Evolutionary conservation across 2,329 filamentous ascomycete genomes (phyloP).

Genomic region (Dothideomycetidae sp.): DNA sequence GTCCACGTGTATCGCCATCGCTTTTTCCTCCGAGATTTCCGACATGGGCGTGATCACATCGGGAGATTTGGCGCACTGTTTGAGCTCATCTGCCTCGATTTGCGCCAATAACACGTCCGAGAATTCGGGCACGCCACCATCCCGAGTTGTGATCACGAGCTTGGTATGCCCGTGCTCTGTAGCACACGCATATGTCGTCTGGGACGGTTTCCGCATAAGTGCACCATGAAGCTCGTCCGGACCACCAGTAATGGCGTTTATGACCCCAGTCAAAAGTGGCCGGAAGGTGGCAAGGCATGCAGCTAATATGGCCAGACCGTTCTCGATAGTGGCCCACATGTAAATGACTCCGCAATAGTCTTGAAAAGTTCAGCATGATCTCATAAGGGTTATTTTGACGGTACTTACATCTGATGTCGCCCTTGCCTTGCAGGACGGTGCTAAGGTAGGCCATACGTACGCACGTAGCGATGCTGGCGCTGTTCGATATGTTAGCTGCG

Average conservation of each 20-base stretch:
- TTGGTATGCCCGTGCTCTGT: neutral
- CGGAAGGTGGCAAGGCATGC: slow-evolving; percentile 5
- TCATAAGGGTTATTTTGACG: neutral
- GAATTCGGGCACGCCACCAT: neutral
- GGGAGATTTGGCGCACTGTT: neutral
- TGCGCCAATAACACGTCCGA: neutral
- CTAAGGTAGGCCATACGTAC: slow-evolving; percentile 5
- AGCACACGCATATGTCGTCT: slow-evolving; percentile 5
- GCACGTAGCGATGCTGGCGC: slow-evolving; percentile 4
- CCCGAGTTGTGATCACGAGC: neutral
- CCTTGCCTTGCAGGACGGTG: slow-evolving; percentile 2
- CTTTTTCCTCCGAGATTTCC: neutral
- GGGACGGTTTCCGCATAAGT: slow-evolving; percentile 1
- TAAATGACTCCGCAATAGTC: slow-evolving; percentile 4
- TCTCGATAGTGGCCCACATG: slow-evolving; percentile 7
- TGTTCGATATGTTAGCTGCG: neutral
- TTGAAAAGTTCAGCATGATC: neutral
- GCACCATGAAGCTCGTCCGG: slow-evolving; percentile 1
- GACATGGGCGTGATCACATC: neutral
- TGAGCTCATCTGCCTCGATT: neutral
- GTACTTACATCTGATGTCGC: slow-evolving; percentile 3
- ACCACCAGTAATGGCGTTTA: neutral
- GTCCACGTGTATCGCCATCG: neutral
- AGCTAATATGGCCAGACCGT: slow-evolving; percentile 2
- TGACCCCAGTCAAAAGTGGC: neutral